A percentile compares a stretch with the other conserved stretches of the same genome.
phyloP scores from a whole-genome alignment of 208 protist genomes.

The Acanthamoeba triangularis region DNA sequence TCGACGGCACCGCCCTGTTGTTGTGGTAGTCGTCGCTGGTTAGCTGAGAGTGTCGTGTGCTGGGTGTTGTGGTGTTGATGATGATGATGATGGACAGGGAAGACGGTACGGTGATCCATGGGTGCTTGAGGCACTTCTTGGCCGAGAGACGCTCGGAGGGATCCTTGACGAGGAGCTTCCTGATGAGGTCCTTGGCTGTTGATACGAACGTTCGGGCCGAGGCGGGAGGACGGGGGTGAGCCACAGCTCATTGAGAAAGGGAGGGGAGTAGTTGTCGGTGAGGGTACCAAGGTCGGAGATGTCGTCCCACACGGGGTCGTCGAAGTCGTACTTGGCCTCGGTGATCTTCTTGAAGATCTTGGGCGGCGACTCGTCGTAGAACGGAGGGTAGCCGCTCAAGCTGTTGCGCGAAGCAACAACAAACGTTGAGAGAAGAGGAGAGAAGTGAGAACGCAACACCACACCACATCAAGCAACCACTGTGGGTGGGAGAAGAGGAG shows the following conservation, averaged over 20 bases:
- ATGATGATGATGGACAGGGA: background rate
- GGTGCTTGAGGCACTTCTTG: conserved; percentile 84
- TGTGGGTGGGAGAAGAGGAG: background rate
- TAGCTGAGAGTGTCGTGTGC: background rate
- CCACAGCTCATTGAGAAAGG: background rate
- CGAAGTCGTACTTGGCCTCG: conserved; percentile 84
- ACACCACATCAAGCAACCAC: background rate
- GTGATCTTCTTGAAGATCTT: conserved; percentile 87
- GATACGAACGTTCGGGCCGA: background rate
- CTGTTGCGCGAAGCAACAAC: background rate
- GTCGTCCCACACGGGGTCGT: conserved; percentile 80
- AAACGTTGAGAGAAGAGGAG: background rate
- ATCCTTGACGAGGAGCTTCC: conserved; percentile 84
- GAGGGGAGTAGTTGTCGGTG: background rate
- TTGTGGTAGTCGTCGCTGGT: background rate
- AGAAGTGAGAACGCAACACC: conserved; percentile 77
- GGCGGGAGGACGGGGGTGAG: background rate
- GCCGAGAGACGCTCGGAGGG: conserved; percentile 84
- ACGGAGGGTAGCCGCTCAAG: conserved; percentile 86
- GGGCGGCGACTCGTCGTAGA: conserved; percentile 84
- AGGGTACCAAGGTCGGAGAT: conserved; percentile 79
- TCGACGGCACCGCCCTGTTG: conserved; percentile 56
- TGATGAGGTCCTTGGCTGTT: conserved; percentile 87
- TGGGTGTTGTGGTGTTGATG: background rate
- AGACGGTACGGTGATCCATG: conserved; percentile 81